Conservation (phyloP, 1,284 basidiomycete genomes). For the Puccinia brachypodii region DNA sequence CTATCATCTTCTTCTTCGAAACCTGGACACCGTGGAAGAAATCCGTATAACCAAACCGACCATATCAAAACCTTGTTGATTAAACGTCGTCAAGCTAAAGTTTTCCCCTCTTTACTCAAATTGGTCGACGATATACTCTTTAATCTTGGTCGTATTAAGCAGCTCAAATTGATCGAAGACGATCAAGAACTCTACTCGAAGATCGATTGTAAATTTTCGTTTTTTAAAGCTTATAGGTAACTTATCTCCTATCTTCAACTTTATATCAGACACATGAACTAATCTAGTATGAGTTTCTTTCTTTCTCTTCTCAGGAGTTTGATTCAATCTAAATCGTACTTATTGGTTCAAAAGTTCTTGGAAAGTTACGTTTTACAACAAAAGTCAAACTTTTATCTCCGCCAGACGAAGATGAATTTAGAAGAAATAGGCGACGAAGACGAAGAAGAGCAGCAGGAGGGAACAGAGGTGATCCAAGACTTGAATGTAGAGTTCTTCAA, state of each 20-base stretch:
- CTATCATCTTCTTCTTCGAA: background rate
- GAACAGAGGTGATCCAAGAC: background rate
- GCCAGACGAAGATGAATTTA: slow-evolving; percentile 14
- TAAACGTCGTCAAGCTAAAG: slow-evolving; percentile 20
- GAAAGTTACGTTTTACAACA: slow-evolving; percentile 32
- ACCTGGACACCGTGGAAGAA: background rate
- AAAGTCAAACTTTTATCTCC: slow-evolving; percentile 22
- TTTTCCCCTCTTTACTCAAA: slow-evolving; percentile 40
- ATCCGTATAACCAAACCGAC: slow-evolving; percentile 2
- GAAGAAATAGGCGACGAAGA: background rate
- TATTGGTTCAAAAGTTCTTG: slow-evolving; percentile 10
- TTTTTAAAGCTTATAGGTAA: slow-evolving; percentile 39
- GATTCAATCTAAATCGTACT: slow-evolving; percentile 26
- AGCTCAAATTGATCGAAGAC: slow-evolving; percentile 20
- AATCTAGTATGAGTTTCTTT: background rate
- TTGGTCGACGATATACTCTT: slow-evolving; percentile 30
- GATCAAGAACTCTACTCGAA: background rate
- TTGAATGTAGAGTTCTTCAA: background rate
- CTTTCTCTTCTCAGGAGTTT: background rate
- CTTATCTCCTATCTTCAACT: background rate
- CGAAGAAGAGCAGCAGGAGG: background rate
- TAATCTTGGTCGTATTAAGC: slow-evolving; percentile 24
- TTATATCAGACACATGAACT: background rate
- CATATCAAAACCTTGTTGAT: background rate
- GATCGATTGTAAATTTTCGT: slow-evolving; percentile 22